Percentiles rank a stretch among this genome's conserved stretches.
Evolutionary conservation across 192 early-diverging fungal genomes (phyloP).

Genomic region (Jimgerdemannia lactiflua): DNA sequence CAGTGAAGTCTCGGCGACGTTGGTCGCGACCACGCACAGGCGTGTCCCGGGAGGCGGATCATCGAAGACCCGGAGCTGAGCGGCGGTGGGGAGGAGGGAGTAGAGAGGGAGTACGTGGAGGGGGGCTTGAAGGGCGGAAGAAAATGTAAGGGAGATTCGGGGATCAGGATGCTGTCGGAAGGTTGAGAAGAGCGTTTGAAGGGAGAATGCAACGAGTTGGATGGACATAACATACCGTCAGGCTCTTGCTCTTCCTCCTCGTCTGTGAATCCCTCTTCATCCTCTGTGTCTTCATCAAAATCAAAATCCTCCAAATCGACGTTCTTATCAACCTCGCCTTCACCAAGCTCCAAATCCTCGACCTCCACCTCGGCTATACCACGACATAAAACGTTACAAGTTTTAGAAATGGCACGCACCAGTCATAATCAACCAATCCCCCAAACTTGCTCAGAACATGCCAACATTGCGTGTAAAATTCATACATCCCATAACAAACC

Average conservation of each 20-base stretch:
- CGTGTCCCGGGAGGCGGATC: conserved; percentile 83
- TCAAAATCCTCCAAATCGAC: conserved; percentile 31
- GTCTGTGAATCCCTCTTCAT: conserved; percentile 68
- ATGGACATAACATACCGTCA: conserved; percentile 23
- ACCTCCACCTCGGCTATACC: conserved; percentile 50
- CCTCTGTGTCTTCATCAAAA: conserved; percentile 47
- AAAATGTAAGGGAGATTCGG: background rate
- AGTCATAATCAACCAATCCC: background rate
- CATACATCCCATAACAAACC: background rate
- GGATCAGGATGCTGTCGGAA: background rate
- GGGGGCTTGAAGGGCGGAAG: conserved; percentile 35
- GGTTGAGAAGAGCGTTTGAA: background rate
- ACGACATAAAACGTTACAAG: background rate
- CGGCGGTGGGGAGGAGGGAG: conserved; percentile 86
- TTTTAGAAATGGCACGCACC: background rate
- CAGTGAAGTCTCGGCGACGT: conserved; percentile 98
- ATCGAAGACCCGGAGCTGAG: conserved; percentile 92
- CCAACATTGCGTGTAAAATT: too few species aligned
- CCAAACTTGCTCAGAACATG: background rate
- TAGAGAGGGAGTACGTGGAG: conserved; percentile 97
- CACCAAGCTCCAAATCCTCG: conserved; percentile 58
- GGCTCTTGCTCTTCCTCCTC: conserved; percentile 64
- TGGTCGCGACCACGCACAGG: conserved; percentile 94
- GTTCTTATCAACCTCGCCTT: conserved; percentile 44
- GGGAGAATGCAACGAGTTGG: background rate